Conservation (phyloP, 2,329 filamentous ascomycete genomes). For the Plectosphaerella cucumerina region DNA sequence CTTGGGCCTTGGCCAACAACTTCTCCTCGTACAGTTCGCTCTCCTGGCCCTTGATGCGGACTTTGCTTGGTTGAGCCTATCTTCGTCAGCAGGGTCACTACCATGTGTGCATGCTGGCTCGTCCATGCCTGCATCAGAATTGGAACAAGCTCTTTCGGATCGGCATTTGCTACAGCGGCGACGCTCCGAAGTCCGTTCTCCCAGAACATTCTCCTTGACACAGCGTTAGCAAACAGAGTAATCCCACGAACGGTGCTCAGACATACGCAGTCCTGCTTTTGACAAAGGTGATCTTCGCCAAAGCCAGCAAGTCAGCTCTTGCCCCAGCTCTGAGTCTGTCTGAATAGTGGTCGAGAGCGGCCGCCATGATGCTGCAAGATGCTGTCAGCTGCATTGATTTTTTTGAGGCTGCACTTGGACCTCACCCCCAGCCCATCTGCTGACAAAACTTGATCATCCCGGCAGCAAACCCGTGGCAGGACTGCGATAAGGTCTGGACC, state of each 20-base stretch:
- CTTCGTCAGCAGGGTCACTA: conserved; percentile 1
- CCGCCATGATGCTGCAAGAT: conserved; percentile 55
- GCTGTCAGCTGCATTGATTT: background rate
- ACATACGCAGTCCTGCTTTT: conserved; percentile 69
- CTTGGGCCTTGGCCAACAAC: conserved; percentile 59
- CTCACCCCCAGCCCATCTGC: conserved; percentile 67
- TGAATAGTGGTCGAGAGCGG: conserved; percentile 70
- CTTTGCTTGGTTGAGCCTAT: conserved; percentile 64
- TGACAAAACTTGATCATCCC: conserved; percentile 79
- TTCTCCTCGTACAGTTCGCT: conserved; percentile 60
- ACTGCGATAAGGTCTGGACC: conserved; percentile 69
- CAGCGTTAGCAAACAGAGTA: conserved; percentile 4
- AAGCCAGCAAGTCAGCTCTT: conserved; percentile 63
- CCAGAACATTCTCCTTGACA: conserved; percentile 55
- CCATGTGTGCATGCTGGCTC: too few relatives aligned
- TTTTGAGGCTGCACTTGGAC: conserved; percentile 5
- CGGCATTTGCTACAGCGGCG: conserved; percentile 64
- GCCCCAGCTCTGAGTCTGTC: conserved; percentile 71
- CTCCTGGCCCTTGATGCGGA: conserved; percentile 50
- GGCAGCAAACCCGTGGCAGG: conserved; percentile 73
- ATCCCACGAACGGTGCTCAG: background rate
- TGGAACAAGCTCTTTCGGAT: conserved; percentile 63
- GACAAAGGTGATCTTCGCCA: conserved; percentile 69
- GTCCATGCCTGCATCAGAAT: conserved; percentile 62
- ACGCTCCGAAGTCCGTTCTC: conserved; percentile 71